Conservation (phyloP, 768 basidiomycete species). For the Sarcomyxa edulis region DNA sequence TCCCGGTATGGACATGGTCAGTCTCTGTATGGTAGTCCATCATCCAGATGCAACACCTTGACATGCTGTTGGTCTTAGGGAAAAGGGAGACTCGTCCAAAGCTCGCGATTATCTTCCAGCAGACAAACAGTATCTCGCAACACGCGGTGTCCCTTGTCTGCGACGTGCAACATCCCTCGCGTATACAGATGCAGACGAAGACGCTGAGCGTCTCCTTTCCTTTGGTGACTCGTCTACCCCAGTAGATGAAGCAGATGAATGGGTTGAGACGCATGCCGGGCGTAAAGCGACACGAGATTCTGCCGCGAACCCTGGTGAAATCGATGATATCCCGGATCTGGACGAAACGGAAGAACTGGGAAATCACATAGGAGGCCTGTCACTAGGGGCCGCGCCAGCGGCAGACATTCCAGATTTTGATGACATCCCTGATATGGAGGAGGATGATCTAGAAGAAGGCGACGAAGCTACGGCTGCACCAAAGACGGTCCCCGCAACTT, state of each 20-base stretch:
- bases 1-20: slow-evolving; percentile 96
- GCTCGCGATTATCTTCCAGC: slow-evolving; percentile 87
- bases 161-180: slow-evolving; percentile 88
- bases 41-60: slow-evolving; percentile 5
- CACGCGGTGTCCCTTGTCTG: slow-evolving; percentile 94
- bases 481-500: slow-evolving; percentile 25
- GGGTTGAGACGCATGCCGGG: slow-evolving; percentile 97
- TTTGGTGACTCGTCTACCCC: slow-evolving; percentile 64
- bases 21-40: slow-evolving; percentile 18
- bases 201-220: slow-evolving; percentile 86
- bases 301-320: slow-evolving; percentile 54
- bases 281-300: slow-evolving; percentile 50
- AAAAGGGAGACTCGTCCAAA: slow-evolving; percentile 85
- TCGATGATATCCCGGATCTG: slow-evolving; percentile 85
- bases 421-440: slow-evolving; percentile 99
- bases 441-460: slow-evolving; percentile 82
- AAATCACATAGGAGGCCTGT: slow-evolving; percentile 39
- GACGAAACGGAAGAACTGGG: slow-evolving; percentile 48
- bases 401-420: slow-evolving; percentile 65
- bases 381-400: slow-evolving; percentile 28
- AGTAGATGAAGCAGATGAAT: slow-evolving; percentile 72
- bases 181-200: slow-evolving; percentile 95
- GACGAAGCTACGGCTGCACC: slow-evolving; percentile 82
- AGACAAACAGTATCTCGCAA: slow-evolving; percentile 96
- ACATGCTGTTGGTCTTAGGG: slow-evolving; percentile 47